phyloP scores from a whole-genome alignment of 176 grass and related monocot genomes.

The Cocos nucifera region DNA sequence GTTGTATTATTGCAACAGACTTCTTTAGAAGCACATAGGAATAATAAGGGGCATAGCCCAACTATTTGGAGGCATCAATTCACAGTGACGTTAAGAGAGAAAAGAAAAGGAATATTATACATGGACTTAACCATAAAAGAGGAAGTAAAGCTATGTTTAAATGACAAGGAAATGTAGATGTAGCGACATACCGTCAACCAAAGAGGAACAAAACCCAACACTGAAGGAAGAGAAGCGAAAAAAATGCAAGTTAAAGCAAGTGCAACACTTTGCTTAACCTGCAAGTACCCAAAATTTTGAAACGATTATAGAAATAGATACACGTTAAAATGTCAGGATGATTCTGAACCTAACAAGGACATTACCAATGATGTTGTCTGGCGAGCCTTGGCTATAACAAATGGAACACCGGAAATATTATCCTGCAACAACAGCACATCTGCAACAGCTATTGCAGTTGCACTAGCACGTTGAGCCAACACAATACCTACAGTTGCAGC shows the following conservation, averaged over 20 bases:
- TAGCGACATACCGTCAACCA: slow-evolving; percentile 70
- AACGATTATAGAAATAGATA: slow-evolving; percentile 23
- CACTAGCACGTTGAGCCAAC: slow-evolving; percentile 86
- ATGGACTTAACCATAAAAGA: no score
- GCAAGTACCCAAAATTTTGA: slow-evolving; percentile 29
- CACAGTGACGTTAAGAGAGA: no score
- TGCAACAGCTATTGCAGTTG: slow-evolving; percentile 81
- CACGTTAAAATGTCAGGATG: background rate
- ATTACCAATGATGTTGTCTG: slow-evolving; percentile 87
- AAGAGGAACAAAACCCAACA: slow-evolving; percentile 94
- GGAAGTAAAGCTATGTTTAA: no score
- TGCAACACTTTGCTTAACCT: slow-evolving; percentile 99
- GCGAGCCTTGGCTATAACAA: slow-evolving; percentile 87
- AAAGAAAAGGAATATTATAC: no score
- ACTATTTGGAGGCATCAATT: no score
- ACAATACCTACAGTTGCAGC: slow-evolving; percentile 92
- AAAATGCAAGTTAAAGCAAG: slow-evolving; percentile 91
- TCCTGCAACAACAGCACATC: slow-evolving; percentile 86
- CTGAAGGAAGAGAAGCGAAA: slow-evolving; percentile 91
- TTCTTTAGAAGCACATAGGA: no score
- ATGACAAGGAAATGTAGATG: slow-evolving; percentile 6
- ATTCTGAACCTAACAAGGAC: slow-evolving; percentile 1
- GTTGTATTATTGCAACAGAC: no score
- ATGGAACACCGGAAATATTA: slow-evolving; percentile 79
- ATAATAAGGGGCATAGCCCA: no score